Evolutionary conservation across 176 grass and related monocot species (phyloP).

Genomic region (Cenchrus purpureus): DNA sequence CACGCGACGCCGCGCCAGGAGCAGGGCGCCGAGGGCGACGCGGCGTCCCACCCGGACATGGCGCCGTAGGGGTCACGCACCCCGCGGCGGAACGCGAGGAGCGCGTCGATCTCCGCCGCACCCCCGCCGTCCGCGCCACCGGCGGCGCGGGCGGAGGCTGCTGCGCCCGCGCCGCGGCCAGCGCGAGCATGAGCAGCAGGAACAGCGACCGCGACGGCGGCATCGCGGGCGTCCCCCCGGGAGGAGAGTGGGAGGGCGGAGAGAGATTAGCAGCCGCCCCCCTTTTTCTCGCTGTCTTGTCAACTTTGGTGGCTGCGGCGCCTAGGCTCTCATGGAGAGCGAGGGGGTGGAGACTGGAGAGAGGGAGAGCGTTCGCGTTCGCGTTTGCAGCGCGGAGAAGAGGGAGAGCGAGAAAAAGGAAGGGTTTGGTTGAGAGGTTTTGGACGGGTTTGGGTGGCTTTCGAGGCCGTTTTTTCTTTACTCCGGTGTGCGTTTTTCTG

Average conservation of each 20-base stretch:
- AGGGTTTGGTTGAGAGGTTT: slow-evolving; percentile 53
- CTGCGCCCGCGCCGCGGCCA: background rate
- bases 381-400: slow-evolving; percentile 15
- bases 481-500: slow-evolving; percentile 17
- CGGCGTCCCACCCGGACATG: slow-evolving; percentile 65
- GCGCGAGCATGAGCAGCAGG: slow-evolving; percentile 35
- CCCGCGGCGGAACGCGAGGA: slow-evolving; percentile 61
- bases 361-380: no score
- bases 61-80: slow-evolving; percentile 69
- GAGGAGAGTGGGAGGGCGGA: background rate
- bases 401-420: slow-evolving; percentile 25
- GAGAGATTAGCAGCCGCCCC: background rate
- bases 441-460: slow-evolving; percentile 66
- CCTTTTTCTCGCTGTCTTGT: slow-evolving; percentile 32
- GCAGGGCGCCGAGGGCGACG: slow-evolving; percentile 67
- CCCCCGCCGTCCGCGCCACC: slow-evolving; percentile 48
- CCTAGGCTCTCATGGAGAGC: slow-evolving; percentile 44
- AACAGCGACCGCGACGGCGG: slow-evolving; percentile 44
- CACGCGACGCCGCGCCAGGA: slow-evolving; percentile 86
- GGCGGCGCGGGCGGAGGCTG: slow-evolving; percentile 1
- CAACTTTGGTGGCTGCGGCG: slow-evolving; percentile 35
- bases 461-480: slow-evolving; percentile 62
- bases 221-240: background rate
- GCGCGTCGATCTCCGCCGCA: slow-evolving; percentile 73
- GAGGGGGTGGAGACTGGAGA: background rate